phyloP scores from a whole-genome alignment of 1,284 basidiomycete species.

The Apiotrichum veenhuisii region DNA sequence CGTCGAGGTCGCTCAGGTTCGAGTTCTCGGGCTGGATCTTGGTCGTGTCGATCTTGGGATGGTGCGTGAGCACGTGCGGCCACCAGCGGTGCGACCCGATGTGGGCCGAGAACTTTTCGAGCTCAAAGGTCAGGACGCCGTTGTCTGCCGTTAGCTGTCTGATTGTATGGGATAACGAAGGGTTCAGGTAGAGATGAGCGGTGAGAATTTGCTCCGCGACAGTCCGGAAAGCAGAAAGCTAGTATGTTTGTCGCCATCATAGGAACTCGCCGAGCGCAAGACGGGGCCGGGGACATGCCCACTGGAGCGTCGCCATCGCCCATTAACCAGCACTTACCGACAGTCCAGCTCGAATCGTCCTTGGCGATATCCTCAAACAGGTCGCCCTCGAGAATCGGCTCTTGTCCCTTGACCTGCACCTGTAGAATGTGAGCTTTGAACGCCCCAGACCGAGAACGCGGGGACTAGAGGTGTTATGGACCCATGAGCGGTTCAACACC shows the following conservation, averaged over 20 bases:
- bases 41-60: slow-evolving; percentile 93
- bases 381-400: slow-evolving; percentile 82
- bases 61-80: slow-evolving; percentile 92
- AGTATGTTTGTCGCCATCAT: too few relatives aligned
- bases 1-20: slow-evolving; percentile 92
- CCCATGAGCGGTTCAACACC: too few relatives aligned
- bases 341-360: slow-evolving; percentile 95
- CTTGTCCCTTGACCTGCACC: slow-evolving; percentile 79
- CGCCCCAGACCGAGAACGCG: neutral
- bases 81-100: slow-evolving; percentile 70
- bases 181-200: too few relatives aligned
- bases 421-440: slow-evolving; percentile 12
- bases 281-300: too few relatives aligned
- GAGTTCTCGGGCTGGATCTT: slow-evolving; percentile 96
- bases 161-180: too few relatives aligned
- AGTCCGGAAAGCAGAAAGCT: neutral
- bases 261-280: too few relatives aligned
- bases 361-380: slow-evolving; percentile 89
- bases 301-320: too few relatives aligned
- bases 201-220: neutral
- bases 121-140: slow-evolving; percentile 42
- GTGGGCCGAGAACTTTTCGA: slow-evolving; percentile 49
- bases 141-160: slow-evolving; percentile 30
- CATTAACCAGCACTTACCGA: slow-evolving; percentile 63
- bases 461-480: too few relatives aligned